These are phyloP conservation scores for Calonectria pteridis DNA, from an alignment of 2,329 filamentous ascomycete genomes.

Conservation along the genomic window DNA sequence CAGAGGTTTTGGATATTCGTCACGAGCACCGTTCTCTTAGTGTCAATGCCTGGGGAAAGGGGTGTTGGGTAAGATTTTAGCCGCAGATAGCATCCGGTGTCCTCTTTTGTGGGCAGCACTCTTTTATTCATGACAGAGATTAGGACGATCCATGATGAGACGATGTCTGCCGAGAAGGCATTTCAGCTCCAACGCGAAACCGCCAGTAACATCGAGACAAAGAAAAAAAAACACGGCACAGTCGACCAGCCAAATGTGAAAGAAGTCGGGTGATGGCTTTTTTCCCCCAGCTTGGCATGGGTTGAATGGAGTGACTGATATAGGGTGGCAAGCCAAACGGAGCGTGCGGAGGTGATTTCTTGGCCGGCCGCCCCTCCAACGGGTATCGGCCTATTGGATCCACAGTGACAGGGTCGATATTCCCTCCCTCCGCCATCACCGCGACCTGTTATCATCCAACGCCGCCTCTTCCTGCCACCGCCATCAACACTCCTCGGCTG, in stretches of 20 bases:
- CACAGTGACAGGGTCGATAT: slow-evolving; percentile 17
- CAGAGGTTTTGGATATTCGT: neutral
- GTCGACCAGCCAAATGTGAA: neutral
- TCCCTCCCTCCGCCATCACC: slow-evolving; percentile 12
- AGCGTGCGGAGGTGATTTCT: slow-evolving; percentile 11
- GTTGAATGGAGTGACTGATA: neutral
- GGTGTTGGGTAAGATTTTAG: neutral
- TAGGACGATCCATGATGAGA: neutral
- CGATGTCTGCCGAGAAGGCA: no score
- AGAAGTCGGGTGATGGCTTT: neutral
- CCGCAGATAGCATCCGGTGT: neutral
- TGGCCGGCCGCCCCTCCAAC: slow-evolving; percentile 22
- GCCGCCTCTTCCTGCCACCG: neutral
- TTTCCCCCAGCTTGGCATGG: neutral
- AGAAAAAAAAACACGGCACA: neutral
- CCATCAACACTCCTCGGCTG: slow-evolving; percentile 2
- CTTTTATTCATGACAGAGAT: neutral
- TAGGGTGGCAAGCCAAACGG: slow-evolving; percentile 22
- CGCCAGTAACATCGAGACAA: neutral
- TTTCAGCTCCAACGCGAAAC: neutral
- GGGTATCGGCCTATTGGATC: slow-evolving; percentile 17
- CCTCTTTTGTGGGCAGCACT: neutral
- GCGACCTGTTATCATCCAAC: neutral
- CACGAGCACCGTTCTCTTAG: neutral
- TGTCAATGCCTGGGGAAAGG: neutral